These are phyloP conservation scores for Cordia subcordata DNA, from an alignment of 257 asterid species.

Conservation along the genomic window DNA sequence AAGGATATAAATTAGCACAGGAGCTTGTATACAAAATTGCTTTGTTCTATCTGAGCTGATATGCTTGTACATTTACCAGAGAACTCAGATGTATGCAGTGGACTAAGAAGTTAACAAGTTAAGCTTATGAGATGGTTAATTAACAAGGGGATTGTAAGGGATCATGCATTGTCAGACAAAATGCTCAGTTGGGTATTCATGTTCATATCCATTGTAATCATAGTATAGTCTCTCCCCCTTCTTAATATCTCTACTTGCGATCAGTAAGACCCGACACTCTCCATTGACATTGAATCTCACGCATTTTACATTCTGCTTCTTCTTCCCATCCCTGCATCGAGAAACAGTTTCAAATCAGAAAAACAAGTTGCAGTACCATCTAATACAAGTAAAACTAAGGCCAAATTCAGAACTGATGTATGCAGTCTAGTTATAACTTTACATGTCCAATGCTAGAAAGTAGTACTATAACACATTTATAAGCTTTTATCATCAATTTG, in stretches of 20 bases:
- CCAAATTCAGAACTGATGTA: no score
- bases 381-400: background rate
- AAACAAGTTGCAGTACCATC: no score
- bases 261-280: conserved; percentile 64
- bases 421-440: no score
- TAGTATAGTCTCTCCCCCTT: conserved; percentile 87
- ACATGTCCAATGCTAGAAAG: no score
- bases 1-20: no score
- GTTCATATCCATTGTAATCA: conserved; percentile 82
- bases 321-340: conserved; percentile 73
- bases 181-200: conserved; percentile 88
- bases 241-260: conserved; percentile 72
- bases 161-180: conserved; percentile 42
- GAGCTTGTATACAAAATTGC: background rate
- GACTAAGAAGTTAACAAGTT: background rate
- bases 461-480: no score
- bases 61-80: background rate
- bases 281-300: conserved; percentile 72
- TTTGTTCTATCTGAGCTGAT: background rate
- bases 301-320: conserved; percentile 86
- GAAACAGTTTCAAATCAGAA: background rate
- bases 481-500: no score
- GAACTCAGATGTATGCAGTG: no score
- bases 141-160: conserved; percentile 15
- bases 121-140: background rate